Conservation (phyloP, 305 asterid species). For the Plantago rigida region DNA sequence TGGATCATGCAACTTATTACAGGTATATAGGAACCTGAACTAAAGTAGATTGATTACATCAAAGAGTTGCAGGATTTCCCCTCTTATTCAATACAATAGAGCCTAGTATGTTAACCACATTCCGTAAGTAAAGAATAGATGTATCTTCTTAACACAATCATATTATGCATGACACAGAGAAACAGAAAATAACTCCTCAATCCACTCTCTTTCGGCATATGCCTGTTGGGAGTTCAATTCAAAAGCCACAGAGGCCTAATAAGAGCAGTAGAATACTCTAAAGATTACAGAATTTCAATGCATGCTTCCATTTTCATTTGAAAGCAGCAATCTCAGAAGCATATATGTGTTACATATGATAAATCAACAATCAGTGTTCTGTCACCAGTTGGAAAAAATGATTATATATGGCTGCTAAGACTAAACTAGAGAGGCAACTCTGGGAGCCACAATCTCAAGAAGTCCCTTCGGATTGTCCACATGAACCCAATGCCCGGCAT, state of each 20-base stretch:
- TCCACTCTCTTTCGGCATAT: neutral
- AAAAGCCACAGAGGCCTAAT: neutral
- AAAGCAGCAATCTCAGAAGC: too few species aligned
- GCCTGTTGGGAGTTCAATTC: slow-evolving; percentile 1
- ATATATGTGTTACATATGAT: too few species aligned
- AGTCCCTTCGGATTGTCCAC: slow-evolving; percentile 93
- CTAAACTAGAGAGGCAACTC: slow-evolving; percentile 50
- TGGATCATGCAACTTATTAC: too few species aligned
- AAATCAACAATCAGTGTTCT: too few species aligned
- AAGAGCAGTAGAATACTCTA: too few species aligned
- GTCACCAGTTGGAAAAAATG: too few species aligned
- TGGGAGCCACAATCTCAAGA: slow-evolving; percentile 67
- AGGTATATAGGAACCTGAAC: too few species aligned
- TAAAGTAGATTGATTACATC: neutral
- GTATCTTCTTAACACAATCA: neutral
- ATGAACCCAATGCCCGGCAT: slow-evolving; percentile 95
- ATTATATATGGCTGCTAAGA: too few species aligned
- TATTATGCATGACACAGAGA: neutral
- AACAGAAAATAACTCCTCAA: neutral
- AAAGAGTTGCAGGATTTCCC: slow-evolving; percentile 4
- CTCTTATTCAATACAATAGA: neutral
- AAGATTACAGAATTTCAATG: too few species aligned
- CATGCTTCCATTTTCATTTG: too few species aligned
- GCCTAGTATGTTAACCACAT: neutral
- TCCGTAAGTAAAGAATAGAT: neutral